Percentiles rank a stretch among this genome's conserved stretches.
Conservation (phyloP, 139 green algal genomes). For the Closterium sp. region DNA sequence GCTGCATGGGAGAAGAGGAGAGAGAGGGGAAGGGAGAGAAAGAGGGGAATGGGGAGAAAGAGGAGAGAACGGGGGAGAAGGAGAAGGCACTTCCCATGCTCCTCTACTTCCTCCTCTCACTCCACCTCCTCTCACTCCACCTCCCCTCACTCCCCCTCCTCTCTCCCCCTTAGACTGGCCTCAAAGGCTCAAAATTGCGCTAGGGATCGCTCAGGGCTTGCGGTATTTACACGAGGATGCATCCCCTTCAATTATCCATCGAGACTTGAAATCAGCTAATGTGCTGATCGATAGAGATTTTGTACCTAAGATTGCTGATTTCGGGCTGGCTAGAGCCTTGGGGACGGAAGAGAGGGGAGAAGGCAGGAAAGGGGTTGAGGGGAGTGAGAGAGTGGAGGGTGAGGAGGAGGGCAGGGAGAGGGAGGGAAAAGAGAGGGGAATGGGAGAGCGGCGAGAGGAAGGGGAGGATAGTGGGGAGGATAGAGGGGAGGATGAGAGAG, state of each 20-base stretch:
- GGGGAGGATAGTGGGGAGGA: not conserved
- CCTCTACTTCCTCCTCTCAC: no score
- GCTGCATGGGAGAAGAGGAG: no score
- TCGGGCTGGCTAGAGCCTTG: slow-evolving; percentile 15
- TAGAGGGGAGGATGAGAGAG: not conserved
- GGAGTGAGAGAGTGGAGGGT: no score
- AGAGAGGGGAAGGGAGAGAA: no score
- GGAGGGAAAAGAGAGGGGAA: no score
- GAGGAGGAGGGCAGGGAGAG: no score
- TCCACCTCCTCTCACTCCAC: not conserved
- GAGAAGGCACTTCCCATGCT: no score
- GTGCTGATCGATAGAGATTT: slow-evolving; percentile 40
- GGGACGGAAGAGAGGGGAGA: not conserved
- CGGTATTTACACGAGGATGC: slow-evolving; percentile 46
- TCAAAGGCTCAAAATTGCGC: slow-evolving; percentile 12
- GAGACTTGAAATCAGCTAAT: slow-evolving; percentile 40
- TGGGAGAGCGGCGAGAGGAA: no score
- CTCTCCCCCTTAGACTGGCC: not conserved
- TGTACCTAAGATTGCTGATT: slow-evolving; percentile 33
- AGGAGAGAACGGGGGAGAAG: no score
- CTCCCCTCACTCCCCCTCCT: not conserved
- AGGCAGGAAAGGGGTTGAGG: no score
- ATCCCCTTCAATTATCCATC: slow-evolving; percentile 22
- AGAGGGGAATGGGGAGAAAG: no score
- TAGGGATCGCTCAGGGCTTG: not conserved